Conservation (phyloP, 495 filamentous ascomycete genomes). For the Cryomyces minteri region DNA sequence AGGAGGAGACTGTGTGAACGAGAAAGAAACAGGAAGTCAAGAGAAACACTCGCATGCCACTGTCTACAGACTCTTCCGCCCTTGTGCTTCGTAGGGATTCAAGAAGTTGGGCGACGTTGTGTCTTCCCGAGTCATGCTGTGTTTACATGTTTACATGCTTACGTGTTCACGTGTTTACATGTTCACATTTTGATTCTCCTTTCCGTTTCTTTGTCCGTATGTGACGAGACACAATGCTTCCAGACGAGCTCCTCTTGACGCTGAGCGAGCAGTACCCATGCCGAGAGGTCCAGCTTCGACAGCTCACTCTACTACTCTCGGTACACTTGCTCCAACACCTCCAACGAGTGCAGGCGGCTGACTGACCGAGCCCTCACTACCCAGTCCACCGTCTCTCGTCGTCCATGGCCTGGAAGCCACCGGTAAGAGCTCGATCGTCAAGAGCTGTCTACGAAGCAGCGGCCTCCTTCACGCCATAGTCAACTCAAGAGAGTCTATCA, state of each 20-base stretch:
- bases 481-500: slow-evolving; percentile 72
- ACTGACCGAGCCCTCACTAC: slow-evolving; percentile 18
- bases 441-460: slow-evolving; percentile 37
- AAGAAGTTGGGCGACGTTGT: no score
- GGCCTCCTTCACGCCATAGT: slow-evolving; percentile 48
- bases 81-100: no score
- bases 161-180: no score
- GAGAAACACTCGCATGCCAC: no score
- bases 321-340: slow-evolving; percentile 4
- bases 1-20: no score
- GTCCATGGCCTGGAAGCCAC: slow-evolving; percentile 83
- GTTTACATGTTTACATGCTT: no score
- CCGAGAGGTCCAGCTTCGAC: slow-evolving; percentile 17
- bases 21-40: no score
- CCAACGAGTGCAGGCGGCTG: neutral
- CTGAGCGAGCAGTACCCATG: slow-evolving; percentile 15
- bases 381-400: slow-evolving; percentile 42
- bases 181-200: no score
- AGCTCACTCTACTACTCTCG: slow-evolving; percentile 13
- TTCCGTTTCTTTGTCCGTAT: no score
- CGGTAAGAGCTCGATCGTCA: slow-evolving; percentile 61
- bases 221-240: slow-evolving; percentile 9
- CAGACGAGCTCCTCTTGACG: slow-evolving; percentile 8
- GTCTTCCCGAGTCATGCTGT: no score
- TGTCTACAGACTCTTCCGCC: no score